Evolutionary conservation across 768 basidiomycete genomes (phyloP).

Genomic region (Russula lepida): DNA sequence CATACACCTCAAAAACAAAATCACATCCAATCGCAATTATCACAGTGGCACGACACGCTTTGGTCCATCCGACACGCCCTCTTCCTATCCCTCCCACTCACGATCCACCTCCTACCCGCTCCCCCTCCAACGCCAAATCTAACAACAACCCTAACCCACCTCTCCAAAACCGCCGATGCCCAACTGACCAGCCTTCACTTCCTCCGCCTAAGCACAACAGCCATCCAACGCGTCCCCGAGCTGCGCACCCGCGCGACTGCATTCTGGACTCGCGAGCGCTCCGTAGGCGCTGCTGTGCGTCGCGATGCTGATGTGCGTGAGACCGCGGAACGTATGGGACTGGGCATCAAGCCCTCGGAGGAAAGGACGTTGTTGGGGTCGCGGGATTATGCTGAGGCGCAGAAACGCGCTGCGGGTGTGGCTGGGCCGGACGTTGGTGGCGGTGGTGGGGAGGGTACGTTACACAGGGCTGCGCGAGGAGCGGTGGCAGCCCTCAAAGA

Average conservation of each 20-base stretch:
- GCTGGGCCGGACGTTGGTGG: no score
- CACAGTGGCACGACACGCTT: constrained; percentile 18
- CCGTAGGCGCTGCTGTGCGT: constrained; percentile 12
- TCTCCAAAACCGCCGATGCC: neutral
- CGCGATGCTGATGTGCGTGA: constrained; percentile 12
- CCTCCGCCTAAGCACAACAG: constrained; percentile 1
- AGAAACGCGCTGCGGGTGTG: neutral
- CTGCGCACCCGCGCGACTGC: constrained; percentile 4
- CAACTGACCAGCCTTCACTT: constrained; percentile 11
- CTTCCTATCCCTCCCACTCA: constrained; percentile 16
- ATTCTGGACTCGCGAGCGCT: constrained; percentile 11
- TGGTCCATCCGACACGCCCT: constrained; percentile 18
- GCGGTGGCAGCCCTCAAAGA: neutral
- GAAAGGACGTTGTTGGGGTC: neutral
- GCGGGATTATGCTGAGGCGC: neutral
- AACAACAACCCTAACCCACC: neutral
- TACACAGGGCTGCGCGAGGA: constrained; percentile 5
- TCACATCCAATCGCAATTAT: neutral
- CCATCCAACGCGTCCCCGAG: constrained; percentile 8
- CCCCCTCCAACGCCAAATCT: neutral
- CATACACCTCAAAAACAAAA: no score
- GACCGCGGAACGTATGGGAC: neutral
- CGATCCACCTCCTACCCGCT: constrained; percentile 12
- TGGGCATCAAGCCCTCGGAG: constrained; percentile 1
- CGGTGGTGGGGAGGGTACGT: neutral